Base-by-base conservation (phyloP, 2,329 filamentous ascomycete genomes). In the Fonsecaea pugnacius region DNA sequence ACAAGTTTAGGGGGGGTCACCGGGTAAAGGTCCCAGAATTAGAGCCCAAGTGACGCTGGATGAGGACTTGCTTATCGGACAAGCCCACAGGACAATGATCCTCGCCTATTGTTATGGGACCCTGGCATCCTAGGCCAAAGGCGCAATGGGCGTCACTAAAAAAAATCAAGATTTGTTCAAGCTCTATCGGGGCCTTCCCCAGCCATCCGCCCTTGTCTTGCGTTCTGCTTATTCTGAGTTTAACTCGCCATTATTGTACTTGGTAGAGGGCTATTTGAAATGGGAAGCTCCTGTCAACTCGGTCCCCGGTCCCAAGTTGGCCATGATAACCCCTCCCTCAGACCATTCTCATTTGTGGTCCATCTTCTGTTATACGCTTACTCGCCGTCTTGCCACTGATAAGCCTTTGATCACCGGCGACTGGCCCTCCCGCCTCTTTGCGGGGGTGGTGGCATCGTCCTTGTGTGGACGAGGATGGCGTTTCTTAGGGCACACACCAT, bases 321-420 rank as follows among this genome's bases (percentile, higher is more conserved):
- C 27, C 27, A 4, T 30, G 21, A 4, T 10, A 10, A 10, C 40
- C n/a, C 40, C 40, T 24, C n/a, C 40, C 40, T 46, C n/a, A 46
- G 43, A 24, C 9, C 40, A 18, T 21, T 48, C 18, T 48, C 43
- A 24, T 48, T 48, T 48, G 38, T 16, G 16, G 16, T 43, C 38
- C 38, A 18, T 43, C 21, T n/a, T n/a, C 21, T 61, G 32, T 30
- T 6, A 38, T 55, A n/a, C 52, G 40, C 48, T 60, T 48, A 38
- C 50, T 46, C 5, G 18, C 51, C 32, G 27, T 33, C 51, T 61
- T 32, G 63, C 63, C 58, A 58, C 63, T 53, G 63, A 65, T 65
- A 61, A 65, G 63, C 58, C 58, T 53, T 51, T 27, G 46, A 21
- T 9, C 48, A 6, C 61, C 48, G 36, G 21, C 54, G 40, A 53